Evolutionary conservation across 108 stramenopile genomes (phyloP), one percentile per base, ranked within the genome.

Genomic region (Skeletonema tropicum): DNA sequence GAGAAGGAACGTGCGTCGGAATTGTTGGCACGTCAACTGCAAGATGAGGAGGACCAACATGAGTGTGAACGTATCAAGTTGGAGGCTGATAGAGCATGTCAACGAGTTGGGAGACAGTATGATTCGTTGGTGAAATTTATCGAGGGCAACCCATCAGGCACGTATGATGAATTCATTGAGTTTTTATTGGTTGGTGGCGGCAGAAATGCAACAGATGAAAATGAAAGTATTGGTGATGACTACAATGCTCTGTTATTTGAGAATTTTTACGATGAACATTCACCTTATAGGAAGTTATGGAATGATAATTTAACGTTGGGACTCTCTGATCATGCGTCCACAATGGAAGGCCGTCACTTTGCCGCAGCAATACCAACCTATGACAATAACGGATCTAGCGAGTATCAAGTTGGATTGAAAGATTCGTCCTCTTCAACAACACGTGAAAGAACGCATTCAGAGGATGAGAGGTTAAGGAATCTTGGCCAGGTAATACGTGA

Each of bases 121-220:
- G 80, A 81, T 60, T 63, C 73, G 0, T 38, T 85, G 8, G 42
- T 72, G 4, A 59, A 57, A 41, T 85, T 82, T 68, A 57, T 64
- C 8, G 19, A 36, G 15, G 32, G 45, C 0, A 58, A 75, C 61
- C 86, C 82, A n/a, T 42, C 79, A 35, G 85, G 83, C 1, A 90
- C 83, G 2, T 93, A 93, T 46, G 89, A 91, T 68, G 86, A 90
- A 32, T 93, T 89, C 84, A 83, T 93, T 32, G 75, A 73, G 46
- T 87, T 76, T 55, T 65, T 80, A 25, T 49, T 80, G 13, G 31
- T 80, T 36, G 79, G 60, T 35, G 79, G 68, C 10, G 68, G 66
- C 30, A 30, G 46, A 42, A 68, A 61, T 32, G 6, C 35, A 35
- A 8, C 6, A 35, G 35, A 8, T 35, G 33, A 52, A 2, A 25